These are phyloP conservation scores for Tolypocladium album DNA, from an alignment of 2,329 filamentous ascomycete species.

Conservation along the genomic window DNA sequence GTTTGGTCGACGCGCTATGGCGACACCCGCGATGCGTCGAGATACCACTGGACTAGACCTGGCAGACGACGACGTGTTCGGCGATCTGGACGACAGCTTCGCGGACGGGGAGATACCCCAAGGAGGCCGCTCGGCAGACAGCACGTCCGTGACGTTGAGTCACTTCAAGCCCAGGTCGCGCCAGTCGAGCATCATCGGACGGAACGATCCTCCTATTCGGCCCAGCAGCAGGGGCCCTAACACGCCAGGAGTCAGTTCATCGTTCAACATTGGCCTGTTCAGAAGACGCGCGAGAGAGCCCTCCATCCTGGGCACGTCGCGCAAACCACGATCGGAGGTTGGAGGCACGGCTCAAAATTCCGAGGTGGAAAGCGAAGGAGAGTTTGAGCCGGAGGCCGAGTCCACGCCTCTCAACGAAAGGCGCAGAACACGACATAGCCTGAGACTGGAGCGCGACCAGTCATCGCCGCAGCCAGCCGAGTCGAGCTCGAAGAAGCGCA, in stretches of 20 bases:
- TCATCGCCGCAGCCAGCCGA: slow-evolving; percentile 14
- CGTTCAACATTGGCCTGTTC: slow-evolving; percentile 47
- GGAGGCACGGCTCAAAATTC: slow-evolving; percentile 18
- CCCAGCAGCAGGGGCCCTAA: slow-evolving; percentile 39
- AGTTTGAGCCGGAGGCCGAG: slow-evolving; percentile 54
- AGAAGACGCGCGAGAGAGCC: slow-evolving; percentile 47
- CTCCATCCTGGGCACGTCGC: slow-evolving; percentile 47
- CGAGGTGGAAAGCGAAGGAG: slow-evolving; percentile 29
- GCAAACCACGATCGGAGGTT: slow-evolving; percentile 27
- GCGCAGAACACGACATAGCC: slow-evolving; percentile 24
- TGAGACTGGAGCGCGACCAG: slow-evolving; percentile 9
- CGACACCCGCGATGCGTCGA: slow-evolving; percentile 22
- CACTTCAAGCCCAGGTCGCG: slow-evolving; percentile 35
- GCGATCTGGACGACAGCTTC: slow-evolving; percentile 31
- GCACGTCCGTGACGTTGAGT: slow-evolving; percentile 34
- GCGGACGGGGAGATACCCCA: slow-evolving; percentile 24
- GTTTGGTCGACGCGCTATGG: slow-evolving; percentile 23
- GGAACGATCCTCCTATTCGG: slow-evolving; percentile 39
- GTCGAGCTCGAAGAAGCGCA: slow-evolving; percentile 41
- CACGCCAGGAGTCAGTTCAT: slow-evolving; percentile 36
- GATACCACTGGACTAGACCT: slow-evolving; percentile 38
- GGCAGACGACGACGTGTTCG: slow-evolving; percentile 36
- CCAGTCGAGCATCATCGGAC: slow-evolving; percentile 39
- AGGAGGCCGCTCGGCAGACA: slow-evolving; percentile 28
- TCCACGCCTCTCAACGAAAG: slow-evolving; percentile 50